A percentile compares a stretch with the other conserved stretches of the same genome.
Evolutionary conservation across 345 rosid genomes (phyloP).

Genomic region (Theobroma cacao): DNA sequence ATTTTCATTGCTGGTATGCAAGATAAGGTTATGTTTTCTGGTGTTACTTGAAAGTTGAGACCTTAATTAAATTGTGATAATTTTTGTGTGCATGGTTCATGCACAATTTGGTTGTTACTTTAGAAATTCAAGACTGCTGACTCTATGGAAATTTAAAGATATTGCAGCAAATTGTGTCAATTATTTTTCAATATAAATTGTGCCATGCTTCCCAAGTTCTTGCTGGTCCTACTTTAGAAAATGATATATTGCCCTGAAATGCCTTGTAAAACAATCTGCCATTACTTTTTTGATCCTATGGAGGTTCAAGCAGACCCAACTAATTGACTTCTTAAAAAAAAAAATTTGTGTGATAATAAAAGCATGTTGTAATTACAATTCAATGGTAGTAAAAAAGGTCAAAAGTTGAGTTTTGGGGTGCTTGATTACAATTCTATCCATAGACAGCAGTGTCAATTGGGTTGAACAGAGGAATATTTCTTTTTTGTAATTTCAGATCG

Average conservation of each 20-base stretch:
- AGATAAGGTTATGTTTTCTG: background rate
- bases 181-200: background rate
- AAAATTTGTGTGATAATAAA: background rate
- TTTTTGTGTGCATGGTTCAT: background rate
- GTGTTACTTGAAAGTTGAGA: background rate
- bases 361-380: background rate
- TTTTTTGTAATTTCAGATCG: no score
- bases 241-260: background rate
- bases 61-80: background rate
- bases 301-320: background rate
- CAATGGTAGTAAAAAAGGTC: background rate
- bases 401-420: background rate
- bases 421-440: background rate
- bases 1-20: background rate
- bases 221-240: background rate
- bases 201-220: background rate
- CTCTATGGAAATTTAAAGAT: background rate
- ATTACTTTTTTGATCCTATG: background rate
- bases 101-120: background rate
- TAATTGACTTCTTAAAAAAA: background rate
- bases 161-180: background rate
- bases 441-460: no score
- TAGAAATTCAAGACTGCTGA: background rate
- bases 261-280: background rate
- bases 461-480: no score